phyloP scores from a whole-genome alignment of 2,329 filamentous ascomycete genomes.

The Emydomyces testavorans region DNA sequence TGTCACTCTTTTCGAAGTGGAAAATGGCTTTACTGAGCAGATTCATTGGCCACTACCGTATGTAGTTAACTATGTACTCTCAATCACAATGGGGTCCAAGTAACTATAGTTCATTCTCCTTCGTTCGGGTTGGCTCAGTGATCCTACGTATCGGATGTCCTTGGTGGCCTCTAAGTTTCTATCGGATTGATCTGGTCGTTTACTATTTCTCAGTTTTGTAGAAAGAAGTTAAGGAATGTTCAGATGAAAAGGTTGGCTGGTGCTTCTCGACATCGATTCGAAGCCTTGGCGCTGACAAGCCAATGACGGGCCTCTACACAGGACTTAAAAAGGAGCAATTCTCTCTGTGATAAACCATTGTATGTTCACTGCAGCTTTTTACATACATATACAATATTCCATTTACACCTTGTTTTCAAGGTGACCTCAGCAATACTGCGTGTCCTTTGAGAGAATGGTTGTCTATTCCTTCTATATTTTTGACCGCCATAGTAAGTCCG shows the following conservation, averaged over 20 bases:
- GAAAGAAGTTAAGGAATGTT: too few relatives aligned
- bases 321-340: too few relatives aligned
- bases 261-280: background rate
- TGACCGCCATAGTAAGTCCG: constrained; percentile 72
- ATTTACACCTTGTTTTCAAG: background rate
- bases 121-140: too few relatives aligned
- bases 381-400: background rate
- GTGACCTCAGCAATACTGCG: background rate
- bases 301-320: background rate
- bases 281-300: constrained; percentile 1
- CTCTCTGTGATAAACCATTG: too few relatives aligned
- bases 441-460: constrained; percentile 53
- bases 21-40: background rate
- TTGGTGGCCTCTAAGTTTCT: too few relatives aligned
- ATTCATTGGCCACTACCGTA: constrained; percentile 7
- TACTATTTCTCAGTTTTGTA: too few relatives aligned
- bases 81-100: too few relatives aligned
- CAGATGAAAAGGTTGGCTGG: background rate
- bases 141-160: background rate
- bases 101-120: too few relatives aligned
- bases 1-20: constrained; percentile 3
- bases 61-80: too few relatives aligned
- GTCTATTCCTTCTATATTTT: constrained; percentile 99
- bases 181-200: too few relatives aligned
- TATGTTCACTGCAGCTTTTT: background rate